Base-by-base conservation (phyloP, 495 filamentous ascomycete genomes). In the Neurospora sp. region DNA sequence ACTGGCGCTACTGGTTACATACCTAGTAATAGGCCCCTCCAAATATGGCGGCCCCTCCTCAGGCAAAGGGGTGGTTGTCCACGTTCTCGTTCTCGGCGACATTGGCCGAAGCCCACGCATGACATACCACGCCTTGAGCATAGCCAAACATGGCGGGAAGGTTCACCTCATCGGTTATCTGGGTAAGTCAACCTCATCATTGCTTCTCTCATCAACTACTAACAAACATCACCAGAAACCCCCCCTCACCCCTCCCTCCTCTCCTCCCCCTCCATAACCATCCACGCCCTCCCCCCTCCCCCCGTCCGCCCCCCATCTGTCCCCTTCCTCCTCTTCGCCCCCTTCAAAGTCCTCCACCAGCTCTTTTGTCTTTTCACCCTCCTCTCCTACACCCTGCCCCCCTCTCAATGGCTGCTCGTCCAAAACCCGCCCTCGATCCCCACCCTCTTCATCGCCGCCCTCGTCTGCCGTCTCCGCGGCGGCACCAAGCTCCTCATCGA, bases 401-500 rank as follows among this genome's bases (percentile, higher is more conserved):
- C 94, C 1, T 84, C 90, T 18, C 88, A 87, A 81, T 97, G 91
- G 91, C 87, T 97, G 73, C 86, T 98, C 11, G 91, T 97, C 18
- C 92, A 99, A 85, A 99, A 98, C 82, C 96, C 96, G 6, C 96
- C 96, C 5, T 94, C 94, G 1, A 97, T 99, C 75, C 96, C 96
- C 5, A 96, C 93, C 1, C 86, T 99, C 5, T 86, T 89, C 37
- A 83, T 98, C 68, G 90, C 94, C 3, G 84, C 89, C 14, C 71
- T 94, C 11, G 83, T 92, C 69, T 94, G 92, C 78, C 89, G 88
- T 77, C 83, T 97, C 70, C 92, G 96, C 48, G 90, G 96, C 48
- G 90, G 93, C 73, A 95, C 92, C 35, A 87, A 86, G 72, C 88
- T 98, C 3, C 86, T 98, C 42, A 93, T 98, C 72, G 96, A 99